Conservation (phyloP, 1,284 basidiomycete species). For the Austroboletus novae-zelandiae region DNA sequence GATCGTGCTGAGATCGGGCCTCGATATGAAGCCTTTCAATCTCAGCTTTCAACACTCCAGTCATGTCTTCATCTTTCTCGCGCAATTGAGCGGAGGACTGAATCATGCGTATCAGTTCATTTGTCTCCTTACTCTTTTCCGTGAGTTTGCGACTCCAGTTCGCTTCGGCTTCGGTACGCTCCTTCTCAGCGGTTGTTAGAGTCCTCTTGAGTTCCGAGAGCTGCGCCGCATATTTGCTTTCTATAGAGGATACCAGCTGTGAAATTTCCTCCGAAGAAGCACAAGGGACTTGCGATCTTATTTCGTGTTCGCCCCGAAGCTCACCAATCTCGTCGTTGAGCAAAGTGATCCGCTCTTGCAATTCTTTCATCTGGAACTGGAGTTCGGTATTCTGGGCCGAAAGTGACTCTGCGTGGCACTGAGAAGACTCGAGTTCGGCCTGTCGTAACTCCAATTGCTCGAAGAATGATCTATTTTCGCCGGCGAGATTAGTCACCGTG, state of each 20-base stretch:
- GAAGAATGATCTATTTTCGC: slow-evolving; percentile 77
- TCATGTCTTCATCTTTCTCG: slow-evolving; percentile 57
- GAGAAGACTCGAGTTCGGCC: slow-evolving; percentile 82
- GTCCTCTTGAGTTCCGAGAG: slow-evolving; percentile 67
- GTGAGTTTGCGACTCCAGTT: slow-evolving; percentile 81
- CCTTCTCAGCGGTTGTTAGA: slow-evolving; percentile 59
- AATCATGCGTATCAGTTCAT: slow-evolving; percentile 62
- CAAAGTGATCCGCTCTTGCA: slow-evolving; percentile 65
- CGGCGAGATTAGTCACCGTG: slow-evolving; percentile 62
- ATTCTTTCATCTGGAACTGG: slow-evolving; percentile 81
- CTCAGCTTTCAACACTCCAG: slow-evolving; percentile 52
- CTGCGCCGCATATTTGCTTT: slow-evolving; percentile 74
- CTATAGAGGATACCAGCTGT: slow-evolving; percentile 72
- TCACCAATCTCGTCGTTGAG: slow-evolving; percentile 75
- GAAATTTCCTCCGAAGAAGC: slow-evolving; percentile 68
- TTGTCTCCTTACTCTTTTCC: slow-evolving; percentile 75
- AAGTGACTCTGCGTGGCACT: slow-evolving; percentile 69
- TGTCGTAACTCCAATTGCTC: slow-evolving; percentile 83
- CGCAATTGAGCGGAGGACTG: slow-evolving; percentile 55
- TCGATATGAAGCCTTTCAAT: slow-evolving; percentile 54
- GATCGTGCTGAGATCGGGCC: slow-evolving; percentile 42
- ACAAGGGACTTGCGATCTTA: slow-evolving; percentile 42
- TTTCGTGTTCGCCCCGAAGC: slow-evolving; percentile 55
- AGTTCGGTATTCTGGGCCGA: slow-evolving; percentile 79
- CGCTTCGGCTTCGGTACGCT: slow-evolving; percentile 76